phyloP scores from a whole-genome alignment of 352 stramenopile species.

The Pythium rhizo-oryzae region DNA sequence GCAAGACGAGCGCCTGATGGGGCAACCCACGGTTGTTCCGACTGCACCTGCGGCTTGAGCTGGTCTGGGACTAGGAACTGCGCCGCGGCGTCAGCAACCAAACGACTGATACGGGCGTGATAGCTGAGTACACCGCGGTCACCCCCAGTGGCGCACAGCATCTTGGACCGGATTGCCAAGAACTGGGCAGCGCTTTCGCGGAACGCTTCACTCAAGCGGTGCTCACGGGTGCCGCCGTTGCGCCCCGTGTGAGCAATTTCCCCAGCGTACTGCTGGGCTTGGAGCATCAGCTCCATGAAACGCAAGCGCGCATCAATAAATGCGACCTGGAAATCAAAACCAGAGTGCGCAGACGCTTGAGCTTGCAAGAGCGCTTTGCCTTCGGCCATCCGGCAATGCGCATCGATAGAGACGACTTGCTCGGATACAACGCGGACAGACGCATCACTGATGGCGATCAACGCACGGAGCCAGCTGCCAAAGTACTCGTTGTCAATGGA shows the following conservation, averaged over 20 bases:
- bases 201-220: not conserved
- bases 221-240: not conserved
- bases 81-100: not conserved
- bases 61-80: not conserved
- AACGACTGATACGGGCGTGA: not conserved
- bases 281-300: constrained; percentile 49
- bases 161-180: constrained; percentile 6
- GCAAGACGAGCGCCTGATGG: not conserved
- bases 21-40: not conserved
- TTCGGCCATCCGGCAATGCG: constrained; percentile 12
- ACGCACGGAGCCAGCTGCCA: constrained; percentile 47
- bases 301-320: constrained; percentile 40
- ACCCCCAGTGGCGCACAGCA: not conserved
- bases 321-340: constrained; percentile 49
- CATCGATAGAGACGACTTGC: not conserved
- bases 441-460: constrained; percentile 38
- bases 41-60: not conserved
- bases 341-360: constrained; percentile 37
- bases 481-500: constrained; percentile 45
- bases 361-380: constrained; percentile 39
- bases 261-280: constrained; percentile 45
- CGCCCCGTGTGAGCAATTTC: constrained; percentile 40
- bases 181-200: not conserved
- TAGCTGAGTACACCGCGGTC: not conserved
- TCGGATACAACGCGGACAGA: constrained; percentile 30